Evolutionary conservation across 2,329 filamentous ascomycete genomes (phyloP), one percentile per base, ranked within the genome.

Genomic region (Lasiodiplodia sp.): DNA sequence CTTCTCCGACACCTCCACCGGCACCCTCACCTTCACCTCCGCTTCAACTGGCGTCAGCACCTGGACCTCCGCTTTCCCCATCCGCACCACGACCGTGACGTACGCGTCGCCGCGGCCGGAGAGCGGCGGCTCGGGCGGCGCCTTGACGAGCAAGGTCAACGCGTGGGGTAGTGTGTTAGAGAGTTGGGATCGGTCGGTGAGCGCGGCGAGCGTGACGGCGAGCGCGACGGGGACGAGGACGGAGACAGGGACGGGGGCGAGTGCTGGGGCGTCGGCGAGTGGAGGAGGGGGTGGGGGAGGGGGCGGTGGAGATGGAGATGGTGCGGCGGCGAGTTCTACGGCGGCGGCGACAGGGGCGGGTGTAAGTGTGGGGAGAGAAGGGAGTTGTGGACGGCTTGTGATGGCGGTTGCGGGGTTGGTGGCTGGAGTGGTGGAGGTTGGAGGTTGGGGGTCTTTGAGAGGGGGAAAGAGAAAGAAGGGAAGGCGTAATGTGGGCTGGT

Each of bases 331-430:
- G 47, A 52, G 31, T 31, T 37, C 60, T 47, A 53, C 60, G 47
- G 60, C 52, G 47, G 60, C 60, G 28, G n/a, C 47, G 47, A 64
- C 60, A 28, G 60, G 44, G 10, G 60, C 44, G n/a, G 40, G 12
- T 0, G 58, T 7, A 23, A 8, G 58, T 25, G 23, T 18, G 40
- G 44, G 18, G 25, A n/a, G 25, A 25, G 23, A 2, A 4, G 44
- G 25, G 31, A 10, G 12, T 47, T 28, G 44, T 21, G 23, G 44
- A 14, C n/a, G 44, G 28, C 3, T 52, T 7, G 18, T 38, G 57
- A 14, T 34, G 25, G 58, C 21, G 8, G 2, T 63, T 25, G 58
- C 14, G 25, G 40, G 47, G 44, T 25, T 28, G 10, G n/a, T 63
- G 18, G 28, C 23, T 21, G 37, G 14, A 40, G 12, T 62, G 14